Evolutionary conservation across 2,329 filamentous ascomycete species (phyloP).

Genomic region (Fusarium zealandicum): DNA sequence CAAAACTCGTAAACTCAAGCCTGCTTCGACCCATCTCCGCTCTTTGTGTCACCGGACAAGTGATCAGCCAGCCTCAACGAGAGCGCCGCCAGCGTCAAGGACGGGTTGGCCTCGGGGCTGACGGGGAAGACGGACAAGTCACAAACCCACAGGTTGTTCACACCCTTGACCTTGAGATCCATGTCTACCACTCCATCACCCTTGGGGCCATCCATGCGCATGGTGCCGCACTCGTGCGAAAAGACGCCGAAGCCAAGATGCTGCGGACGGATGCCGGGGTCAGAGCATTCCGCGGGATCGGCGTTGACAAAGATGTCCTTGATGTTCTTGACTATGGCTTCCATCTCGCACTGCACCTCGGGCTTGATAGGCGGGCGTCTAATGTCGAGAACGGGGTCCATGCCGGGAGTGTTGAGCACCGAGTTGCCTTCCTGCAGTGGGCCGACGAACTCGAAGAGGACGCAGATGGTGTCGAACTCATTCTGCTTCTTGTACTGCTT

Average conservation of each 20-base stretch:
- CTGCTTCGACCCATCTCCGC: too few species aligned
- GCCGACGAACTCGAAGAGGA: constrained; percentile 24
- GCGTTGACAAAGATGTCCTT: constrained; percentile 8
- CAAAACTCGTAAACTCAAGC: too few species aligned
- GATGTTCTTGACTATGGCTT: background rate
- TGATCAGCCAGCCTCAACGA: constrained; percentile 24
- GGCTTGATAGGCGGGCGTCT: constrained; percentile 7
- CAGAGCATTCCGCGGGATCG: background rate
- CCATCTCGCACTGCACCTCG: constrained; percentile 19
- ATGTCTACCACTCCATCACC: constrained; percentile 11
- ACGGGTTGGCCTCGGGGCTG: constrained; percentile 24
- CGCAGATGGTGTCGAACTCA: constrained; percentile 27
- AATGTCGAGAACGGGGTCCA: constrained; percentile 22
- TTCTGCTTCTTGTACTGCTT: constrained; percentile 10
- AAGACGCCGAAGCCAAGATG: constrained; percentile 28
- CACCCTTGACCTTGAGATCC: constrained; percentile 11
- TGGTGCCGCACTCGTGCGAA: constrained; percentile 28
- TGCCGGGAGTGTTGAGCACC: constrained; percentile 11
- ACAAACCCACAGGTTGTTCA: constrained; percentile 26
- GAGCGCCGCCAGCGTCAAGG: constrained; percentile 20
- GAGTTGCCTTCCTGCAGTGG: constrained; percentile 10
- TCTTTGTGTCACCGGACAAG: background rate
- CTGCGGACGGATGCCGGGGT: constrained; percentile 14
- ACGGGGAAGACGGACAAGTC: constrained; percentile 27
- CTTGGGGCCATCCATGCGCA: constrained; percentile 24